Conservation (phyloP, 2,329 filamentous ascomycete species). For the Diaporthe nobilis region DNA sequence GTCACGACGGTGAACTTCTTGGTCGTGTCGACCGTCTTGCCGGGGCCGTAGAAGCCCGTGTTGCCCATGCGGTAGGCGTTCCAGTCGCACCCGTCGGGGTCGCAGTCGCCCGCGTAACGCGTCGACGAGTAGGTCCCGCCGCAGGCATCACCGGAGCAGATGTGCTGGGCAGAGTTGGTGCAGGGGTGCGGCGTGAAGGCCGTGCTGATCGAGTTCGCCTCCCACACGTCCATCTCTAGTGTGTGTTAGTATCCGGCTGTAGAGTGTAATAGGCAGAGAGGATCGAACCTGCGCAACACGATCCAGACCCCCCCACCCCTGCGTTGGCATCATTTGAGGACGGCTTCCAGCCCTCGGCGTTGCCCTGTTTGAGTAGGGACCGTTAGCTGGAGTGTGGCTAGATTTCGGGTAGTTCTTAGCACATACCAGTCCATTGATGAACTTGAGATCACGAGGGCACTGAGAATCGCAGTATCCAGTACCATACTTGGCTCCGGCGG, state of each 20-base stretch:
- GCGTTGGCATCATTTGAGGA: slow-evolving; percentile 66
- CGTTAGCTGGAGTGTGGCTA: not conserved
- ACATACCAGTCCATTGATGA: slow-evolving; percentile 56
- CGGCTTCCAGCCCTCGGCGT: slow-evolving; percentile 60
- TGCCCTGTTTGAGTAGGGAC: slow-evolving; percentile 46
- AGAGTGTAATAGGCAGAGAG: too few species aligned
- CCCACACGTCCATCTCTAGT: slow-evolving; percentile 67
- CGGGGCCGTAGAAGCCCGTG: slow-evolving; percentile 71
- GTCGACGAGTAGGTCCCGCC: slow-evolving; percentile 63
- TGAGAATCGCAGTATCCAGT: slow-evolving; percentile 61
- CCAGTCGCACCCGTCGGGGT: slow-evolving; percentile 76
- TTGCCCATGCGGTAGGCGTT: slow-evolving; percentile 75
- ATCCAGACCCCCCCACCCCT: slow-evolving; percentile 62
- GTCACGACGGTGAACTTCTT: slow-evolving; percentile 73
- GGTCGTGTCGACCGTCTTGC: slow-evolving; percentile 69
- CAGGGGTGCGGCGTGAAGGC: slow-evolving; percentile 74
- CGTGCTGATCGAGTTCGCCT: slow-evolving; percentile 72
- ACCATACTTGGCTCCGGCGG: slow-evolving; percentile 59
- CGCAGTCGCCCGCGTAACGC: slow-evolving; percentile 72
- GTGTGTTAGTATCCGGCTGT: too few species aligned
- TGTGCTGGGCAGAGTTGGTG: slow-evolving; percentile 56
- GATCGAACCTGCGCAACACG: slow-evolving; percentile 60
- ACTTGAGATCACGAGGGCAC: slow-evolving; percentile 55
- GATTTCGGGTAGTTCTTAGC: too few species aligned
- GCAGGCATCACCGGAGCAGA: slow-evolving; percentile 60